These are phyloP conservation scores for Scytalidium lignicola DNA, from an alignment of 2,329 filamentous ascomycete genomes.

Conservation along the genomic window DNA sequence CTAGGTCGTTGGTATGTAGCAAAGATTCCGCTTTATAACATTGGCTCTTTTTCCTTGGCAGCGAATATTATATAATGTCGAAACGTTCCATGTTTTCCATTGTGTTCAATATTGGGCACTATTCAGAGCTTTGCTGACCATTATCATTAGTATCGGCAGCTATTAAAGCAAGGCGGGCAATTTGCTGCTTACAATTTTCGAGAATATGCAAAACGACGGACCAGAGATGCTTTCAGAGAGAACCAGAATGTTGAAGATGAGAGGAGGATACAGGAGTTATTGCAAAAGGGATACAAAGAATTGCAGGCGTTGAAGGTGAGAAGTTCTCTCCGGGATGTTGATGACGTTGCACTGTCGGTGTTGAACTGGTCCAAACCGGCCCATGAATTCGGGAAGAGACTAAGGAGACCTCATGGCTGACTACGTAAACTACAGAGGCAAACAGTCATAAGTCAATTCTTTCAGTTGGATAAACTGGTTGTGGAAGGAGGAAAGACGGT, in stretches of 20 bases:
- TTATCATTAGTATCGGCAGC: slow-evolving; percentile 71
- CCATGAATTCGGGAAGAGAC: neutral
- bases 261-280: slow-evolving; percentile 75
- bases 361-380: neutral
- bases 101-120: neutral
- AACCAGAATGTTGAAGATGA: slow-evolving; percentile 68
- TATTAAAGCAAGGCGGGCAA: slow-evolving; percentile 79
- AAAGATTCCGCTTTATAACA: neutral
- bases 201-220: slow-evolving; percentile 89
- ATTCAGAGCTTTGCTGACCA: slow-evolving; percentile 4
- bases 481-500: slow-evolving; percentile 83
- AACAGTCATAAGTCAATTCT: slow-evolving; percentile 92
- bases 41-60: neutral
- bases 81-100: neutral
- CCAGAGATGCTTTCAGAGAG: slow-evolving; percentile 84
- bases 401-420: slow-evolving; percentile 4
- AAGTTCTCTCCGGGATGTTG: slow-evolving; percentile 9
- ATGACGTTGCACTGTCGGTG: neutral
- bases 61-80: neutral
- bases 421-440: slow-evolving; percentile 63
- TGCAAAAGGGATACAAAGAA: slow-evolving; percentile 83
- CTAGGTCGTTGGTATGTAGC: slow-evolving; percentile 27
- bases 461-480: slow-evolving; percentile 84
- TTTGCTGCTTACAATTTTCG: slow-evolving; percentile 97
- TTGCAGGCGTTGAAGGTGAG: slow-evolving; percentile 86